Percentiles rank a stretch among this genome's conserved stretches.
Conservation (phyloP, 768 basidiomycete species). For the Boletus sp. region DNA sequence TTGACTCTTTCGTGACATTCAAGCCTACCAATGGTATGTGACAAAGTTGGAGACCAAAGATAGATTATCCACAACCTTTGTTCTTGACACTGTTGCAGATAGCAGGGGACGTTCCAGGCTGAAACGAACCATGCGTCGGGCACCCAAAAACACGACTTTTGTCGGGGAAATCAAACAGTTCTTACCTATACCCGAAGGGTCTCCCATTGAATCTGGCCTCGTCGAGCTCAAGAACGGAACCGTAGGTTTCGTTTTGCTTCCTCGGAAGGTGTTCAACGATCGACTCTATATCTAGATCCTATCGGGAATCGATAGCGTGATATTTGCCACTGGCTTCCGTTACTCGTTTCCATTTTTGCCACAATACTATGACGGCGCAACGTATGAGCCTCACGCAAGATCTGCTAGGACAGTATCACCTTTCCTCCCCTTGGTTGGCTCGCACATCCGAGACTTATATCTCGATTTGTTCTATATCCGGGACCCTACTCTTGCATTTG, state of each 20-base stretch:
- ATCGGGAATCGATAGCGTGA: conserved; percentile 11
- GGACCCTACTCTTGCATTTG: conserved; percentile 17
- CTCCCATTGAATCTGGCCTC: conserved; percentile 12
- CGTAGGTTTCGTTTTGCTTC: background rate
- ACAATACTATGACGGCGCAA: conserved; percentile 14
- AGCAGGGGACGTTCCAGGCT: background rate
- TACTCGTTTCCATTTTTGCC: conserved; percentile 18
- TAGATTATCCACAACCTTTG: background rate
- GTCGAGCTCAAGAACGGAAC: conserved; percentile 17
- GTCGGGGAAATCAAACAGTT: conserved; percentile 15
- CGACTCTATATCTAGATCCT: conserved; percentile 1
- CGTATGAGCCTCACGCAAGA: background rate
- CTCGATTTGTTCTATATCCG: conserved; percentile 12
- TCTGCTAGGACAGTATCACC: background rate
- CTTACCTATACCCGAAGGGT: conserved; percentile 2
- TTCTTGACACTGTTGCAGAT: background rate
- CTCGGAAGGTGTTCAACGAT: background rate
- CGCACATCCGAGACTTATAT: conserved; percentile 13
- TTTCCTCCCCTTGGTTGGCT: conserved; percentile 10
- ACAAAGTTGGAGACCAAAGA: background rate
- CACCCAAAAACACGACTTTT: conserved; percentile 11
- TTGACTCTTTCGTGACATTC: background rate
- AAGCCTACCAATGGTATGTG: conserved; percentile 7
- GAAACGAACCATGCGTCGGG: background rate
- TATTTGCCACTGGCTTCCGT: conserved; percentile 12